These are phyloP conservation scores for Ramalina peruviana DNA, from an alignment of 495 filamentous ascomycete genomes.

Conservation along the genomic window DNA sequence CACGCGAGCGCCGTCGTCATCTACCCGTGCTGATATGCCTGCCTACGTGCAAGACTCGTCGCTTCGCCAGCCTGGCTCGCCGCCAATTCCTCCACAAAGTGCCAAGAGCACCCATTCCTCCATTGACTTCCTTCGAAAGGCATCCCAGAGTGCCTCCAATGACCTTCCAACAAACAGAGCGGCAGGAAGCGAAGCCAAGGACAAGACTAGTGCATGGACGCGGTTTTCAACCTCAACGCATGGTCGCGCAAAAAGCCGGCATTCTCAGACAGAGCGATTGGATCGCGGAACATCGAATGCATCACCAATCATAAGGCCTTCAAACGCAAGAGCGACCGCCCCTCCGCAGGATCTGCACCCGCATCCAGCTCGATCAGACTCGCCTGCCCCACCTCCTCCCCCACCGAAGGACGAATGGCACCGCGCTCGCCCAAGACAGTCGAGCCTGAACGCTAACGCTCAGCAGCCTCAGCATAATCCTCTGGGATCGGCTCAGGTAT, in stretches of 20 bases:
- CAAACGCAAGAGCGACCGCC: background rate
- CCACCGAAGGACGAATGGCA: conserved; percentile 17
- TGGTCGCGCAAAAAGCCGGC: conserved; percentile 2
- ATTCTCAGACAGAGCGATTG: background rate
- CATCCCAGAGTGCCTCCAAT: background rate
- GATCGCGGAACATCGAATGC: background rate
- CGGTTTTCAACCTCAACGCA: conserved; percentile 10
- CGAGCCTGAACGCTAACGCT: conserved; percentile 1
- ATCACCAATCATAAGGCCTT: background rate
- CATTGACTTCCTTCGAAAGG: conserved; percentile 1
- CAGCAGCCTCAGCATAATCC: background rate
- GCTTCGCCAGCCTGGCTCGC: conserved; percentile 1
- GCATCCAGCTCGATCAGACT: conserved; percentile 2
- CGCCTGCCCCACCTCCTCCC: conserved; percentile 15
- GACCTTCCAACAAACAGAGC: background rate
- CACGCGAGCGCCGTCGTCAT: background rate
- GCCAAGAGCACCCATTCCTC: background rate
- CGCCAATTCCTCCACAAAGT: background rate
- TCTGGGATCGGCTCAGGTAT: background rate
- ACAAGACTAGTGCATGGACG: conserved; percentile 7
- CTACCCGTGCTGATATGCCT: background rate
- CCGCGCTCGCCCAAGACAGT: background rate
- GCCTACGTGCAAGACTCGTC: conserved; percentile 10
- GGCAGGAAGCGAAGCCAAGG: background rate
- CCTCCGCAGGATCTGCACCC: background rate